These are phyloP conservation scores for Oryza glaberrima DNA, from an alignment of 176 grass and related monocot genomes.

Conservation along the genomic window DNA sequence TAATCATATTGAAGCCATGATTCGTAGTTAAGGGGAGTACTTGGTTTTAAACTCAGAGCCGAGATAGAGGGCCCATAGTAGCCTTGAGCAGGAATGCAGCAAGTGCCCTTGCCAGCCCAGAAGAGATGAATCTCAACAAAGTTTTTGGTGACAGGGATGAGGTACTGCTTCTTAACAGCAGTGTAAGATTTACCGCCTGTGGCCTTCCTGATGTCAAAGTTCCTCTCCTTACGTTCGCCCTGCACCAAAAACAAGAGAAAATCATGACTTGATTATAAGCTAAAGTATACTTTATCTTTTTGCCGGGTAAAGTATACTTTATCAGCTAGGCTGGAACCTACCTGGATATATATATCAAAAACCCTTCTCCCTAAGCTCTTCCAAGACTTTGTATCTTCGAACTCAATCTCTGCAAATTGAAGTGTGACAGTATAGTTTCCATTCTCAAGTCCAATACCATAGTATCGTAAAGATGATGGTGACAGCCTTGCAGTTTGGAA, in stretches of 20 bases:
- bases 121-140: conserved; percentile 99
- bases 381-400: conserved; percentile 49
- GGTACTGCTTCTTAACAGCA: conserved; percentile 62
- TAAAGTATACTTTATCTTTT: background rate
- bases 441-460: conserved; percentile 82
- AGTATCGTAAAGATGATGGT: conserved; percentile 43
- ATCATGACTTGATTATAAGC: background rate
- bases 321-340: conserved; percentile 19
- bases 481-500: conserved; percentile 82
- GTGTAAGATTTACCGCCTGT: conserved; percentile 57
- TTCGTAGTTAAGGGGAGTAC: conserved; percentile 34
- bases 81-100: conserved; percentile 70
- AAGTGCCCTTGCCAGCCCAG: conserved; percentile 98
- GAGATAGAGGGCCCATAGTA: conserved; percentile 84
- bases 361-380: conserved; percentile 68
- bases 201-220: conserved; percentile 83
- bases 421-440: conserved; percentile 87
- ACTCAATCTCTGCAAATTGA: conserved; percentile 73
- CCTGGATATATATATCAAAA: conserved; percentile 97
- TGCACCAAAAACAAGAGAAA: conserved; percentile 12
- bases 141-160: conserved; percentile 66
- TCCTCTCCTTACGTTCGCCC: conserved; percentile 63
- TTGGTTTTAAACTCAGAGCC: conserved; percentile 78
- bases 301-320: background rate
- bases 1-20: background rate